phyloP scores from a whole-genome alignment of 495 filamentous ascomycete genomes.

The Hyaloscypha variabilis region DNA sequence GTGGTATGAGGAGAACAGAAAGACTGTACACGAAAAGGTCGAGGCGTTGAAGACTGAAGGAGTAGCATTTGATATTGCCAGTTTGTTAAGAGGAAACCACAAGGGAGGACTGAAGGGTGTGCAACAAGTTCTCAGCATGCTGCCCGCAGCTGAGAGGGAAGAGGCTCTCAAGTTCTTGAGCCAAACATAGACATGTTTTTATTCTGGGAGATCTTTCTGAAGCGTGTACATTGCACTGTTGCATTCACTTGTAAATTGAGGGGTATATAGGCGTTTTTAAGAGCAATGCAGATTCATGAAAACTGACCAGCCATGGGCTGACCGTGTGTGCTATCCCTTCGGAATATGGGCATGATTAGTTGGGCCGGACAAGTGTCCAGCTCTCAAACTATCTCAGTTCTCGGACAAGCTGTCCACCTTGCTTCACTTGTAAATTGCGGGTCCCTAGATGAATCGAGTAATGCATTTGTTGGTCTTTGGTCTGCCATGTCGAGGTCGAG shows the following conservation, averaged over 20 bases:
- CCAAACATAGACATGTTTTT: slow-evolving; percentile 12
- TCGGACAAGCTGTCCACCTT: background rate
- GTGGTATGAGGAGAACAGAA: slow-evolving; percentile 97
- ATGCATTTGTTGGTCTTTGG: no score
- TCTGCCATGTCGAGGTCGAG: no score
- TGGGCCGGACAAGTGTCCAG: background rate
- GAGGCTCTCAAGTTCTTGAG: slow-evolving; percentile 74
- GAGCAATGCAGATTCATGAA: background rate
- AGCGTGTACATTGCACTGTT: slow-evolving; percentile 10
- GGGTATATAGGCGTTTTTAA: slow-evolving; percentile 8
- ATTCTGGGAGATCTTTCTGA: background rate
- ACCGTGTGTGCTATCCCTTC: background rate
- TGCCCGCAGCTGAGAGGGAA: slow-evolving; percentile 87
- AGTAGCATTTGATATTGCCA: slow-evolving; percentile 76
- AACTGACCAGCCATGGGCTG: background rate
- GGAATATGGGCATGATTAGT: background rate
- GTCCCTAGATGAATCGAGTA: background rate
- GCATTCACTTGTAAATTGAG: slow-evolving; percentile 5
- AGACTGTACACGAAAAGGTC: slow-evolving; percentile 74
- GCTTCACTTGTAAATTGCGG: background rate
- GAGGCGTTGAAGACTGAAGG: slow-evolving; percentile 77
- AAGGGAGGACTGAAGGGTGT: slow-evolving; percentile 86
- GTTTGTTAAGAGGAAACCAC: slow-evolving; percentile 69
- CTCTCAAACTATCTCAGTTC: background rate
- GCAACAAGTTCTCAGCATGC: slow-evolving; percentile 78